phyloP scores from a whole-genome alignment of 345 rosid species.

The Eucalyptus guilfoylei region DNA sequence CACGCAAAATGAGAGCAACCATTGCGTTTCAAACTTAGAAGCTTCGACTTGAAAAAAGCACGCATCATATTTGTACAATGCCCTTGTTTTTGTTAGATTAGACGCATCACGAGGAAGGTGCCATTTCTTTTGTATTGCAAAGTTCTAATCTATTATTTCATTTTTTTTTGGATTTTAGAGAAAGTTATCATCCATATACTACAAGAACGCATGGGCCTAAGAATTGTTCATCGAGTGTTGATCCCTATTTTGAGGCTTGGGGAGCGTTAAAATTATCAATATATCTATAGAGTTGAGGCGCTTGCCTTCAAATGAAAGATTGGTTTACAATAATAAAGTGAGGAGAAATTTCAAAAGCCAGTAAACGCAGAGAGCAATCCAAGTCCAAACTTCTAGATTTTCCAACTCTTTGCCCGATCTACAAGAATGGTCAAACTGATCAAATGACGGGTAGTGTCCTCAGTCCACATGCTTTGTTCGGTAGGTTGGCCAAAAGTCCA shows the following conservation, averaged over 20 bases:
- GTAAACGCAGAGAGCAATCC: neutral
- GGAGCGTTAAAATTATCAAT: neutral
- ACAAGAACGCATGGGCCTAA: neutral
- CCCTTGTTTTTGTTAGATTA: neutral
- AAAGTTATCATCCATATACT: neutral
- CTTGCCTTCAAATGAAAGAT: neutral
- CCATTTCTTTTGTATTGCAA: too few species aligned
- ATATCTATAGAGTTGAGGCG: neutral
- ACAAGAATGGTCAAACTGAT: neutral
- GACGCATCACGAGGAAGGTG: neutral
- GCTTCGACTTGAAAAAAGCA: neutral
- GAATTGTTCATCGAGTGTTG: neutral
- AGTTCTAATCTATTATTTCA: neutral
- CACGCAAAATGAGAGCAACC: neutral
- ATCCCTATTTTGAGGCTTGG: neutral
- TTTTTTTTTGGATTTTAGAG: neutral
- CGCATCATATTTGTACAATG: neutral
- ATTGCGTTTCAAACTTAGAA: neutral
- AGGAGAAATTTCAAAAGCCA: neutral
- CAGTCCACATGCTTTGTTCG: neutral
- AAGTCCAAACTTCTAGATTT: neutral
- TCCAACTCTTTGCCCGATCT: neutral
- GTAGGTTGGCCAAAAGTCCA: neutral
- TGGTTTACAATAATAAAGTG: neutral
- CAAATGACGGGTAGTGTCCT: neutral